Evolutionary conservation across 148 eudicot species (phyloP).

Genomic region (Rhododendron molle): DNA sequence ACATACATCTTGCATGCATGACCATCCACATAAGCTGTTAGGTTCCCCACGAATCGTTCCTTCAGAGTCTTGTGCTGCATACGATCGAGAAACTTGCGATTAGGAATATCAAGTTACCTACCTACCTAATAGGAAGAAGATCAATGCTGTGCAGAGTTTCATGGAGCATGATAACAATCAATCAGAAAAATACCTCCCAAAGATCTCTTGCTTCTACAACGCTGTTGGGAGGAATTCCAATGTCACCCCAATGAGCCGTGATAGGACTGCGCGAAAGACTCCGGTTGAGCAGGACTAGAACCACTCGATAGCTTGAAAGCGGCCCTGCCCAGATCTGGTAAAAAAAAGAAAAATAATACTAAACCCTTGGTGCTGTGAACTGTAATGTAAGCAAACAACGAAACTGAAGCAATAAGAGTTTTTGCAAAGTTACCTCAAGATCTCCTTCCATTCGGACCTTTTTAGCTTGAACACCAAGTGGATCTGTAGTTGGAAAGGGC

Average conservation of each 20-base stretch:
- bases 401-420: background rate
- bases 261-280: conserved; percentile 24
- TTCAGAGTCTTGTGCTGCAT: conserved; percentile 57
- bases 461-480: conserved; percentile 75
- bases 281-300: conserved; percentile 53
- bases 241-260: conserved; percentile 73
- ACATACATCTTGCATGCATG: conserved; percentile 65
- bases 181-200: conserved; percentile 47
- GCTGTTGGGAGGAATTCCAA: conserved; percentile 47
- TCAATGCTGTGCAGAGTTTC: background rate
- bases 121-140: background rate
- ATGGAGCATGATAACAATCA: background rate
- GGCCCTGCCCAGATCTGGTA: conserved; percentile 78
- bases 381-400: background rate
- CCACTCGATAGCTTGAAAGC: conserved; percentile 58
- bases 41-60: conserved; percentile 31
- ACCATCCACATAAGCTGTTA: conserved; percentile 40
- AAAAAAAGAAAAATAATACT: background rate
- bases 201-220: conserved; percentile 60
- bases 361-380: background rate
- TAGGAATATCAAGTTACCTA: background rate
- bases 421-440: conserved; percentile 43
- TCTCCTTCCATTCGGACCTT: conserved; percentile 63
- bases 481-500: conserved; percentile 39
- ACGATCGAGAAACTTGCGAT: background rate